A percentile compares a stretch with the other conserved stretches of the same genome.
phyloP scores from a whole-genome alignment of 352 stramenopile genomes.

The Pythium folliculosum region DNA sequence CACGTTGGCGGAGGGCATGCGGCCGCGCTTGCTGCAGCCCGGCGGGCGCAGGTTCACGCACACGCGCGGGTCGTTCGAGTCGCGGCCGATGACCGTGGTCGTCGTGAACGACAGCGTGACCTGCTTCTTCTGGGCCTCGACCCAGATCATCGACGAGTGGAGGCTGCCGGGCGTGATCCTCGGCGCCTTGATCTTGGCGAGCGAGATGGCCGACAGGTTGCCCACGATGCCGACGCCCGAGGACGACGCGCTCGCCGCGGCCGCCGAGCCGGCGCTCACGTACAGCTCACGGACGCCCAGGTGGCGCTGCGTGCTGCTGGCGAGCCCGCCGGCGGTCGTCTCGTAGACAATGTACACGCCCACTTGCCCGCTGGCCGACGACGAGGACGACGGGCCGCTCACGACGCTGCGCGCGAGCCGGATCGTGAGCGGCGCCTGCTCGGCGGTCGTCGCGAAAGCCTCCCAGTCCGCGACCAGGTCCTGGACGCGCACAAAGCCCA shows the following conservation, averaged over 20 bases:
- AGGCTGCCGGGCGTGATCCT: conserved; percentile 41
- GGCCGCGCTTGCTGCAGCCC: conserved; percentile 52
- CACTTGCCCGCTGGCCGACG: conserved; percentile 31
- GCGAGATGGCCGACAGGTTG: conserved; percentile 47
- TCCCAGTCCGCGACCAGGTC: conserved; percentile 53
- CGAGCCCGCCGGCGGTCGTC: conserved; percentile 33
- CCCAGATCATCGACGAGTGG: conserved; percentile 76
- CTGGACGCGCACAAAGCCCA: conserved; percentile 71
- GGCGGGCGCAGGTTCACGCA: conserved; percentile 67
- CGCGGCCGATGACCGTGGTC: conserved; percentile 64
- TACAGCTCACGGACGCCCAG: conserved; percentile 42
- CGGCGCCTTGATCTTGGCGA: conserved; percentile 64
- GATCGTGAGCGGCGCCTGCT: conserved; percentile 56
- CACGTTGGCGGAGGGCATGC: conserved; percentile 47
- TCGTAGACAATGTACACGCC: conserved; percentile 64
- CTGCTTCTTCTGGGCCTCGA: conserved; percentile 61
- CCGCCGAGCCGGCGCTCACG: conserved; percentile 34
- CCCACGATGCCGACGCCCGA: conserved; percentile 14
- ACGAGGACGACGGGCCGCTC: conserved; percentile 37
- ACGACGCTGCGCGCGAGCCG: conserved; percentile 62
- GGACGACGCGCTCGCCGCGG: conserved; percentile 24
- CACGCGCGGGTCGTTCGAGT: conserved; percentile 64
- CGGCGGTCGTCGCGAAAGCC: conserved; percentile 50
- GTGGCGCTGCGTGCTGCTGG: neutral
- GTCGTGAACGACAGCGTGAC: conserved; percentile 79